Percentiles rank a stretch among this genome's conserved stretches.
These are phyloP conservation scores for Umbellularia californica DNA, from an alignment of 164 flowering plant species.

Conservation along the genomic window DNA sequence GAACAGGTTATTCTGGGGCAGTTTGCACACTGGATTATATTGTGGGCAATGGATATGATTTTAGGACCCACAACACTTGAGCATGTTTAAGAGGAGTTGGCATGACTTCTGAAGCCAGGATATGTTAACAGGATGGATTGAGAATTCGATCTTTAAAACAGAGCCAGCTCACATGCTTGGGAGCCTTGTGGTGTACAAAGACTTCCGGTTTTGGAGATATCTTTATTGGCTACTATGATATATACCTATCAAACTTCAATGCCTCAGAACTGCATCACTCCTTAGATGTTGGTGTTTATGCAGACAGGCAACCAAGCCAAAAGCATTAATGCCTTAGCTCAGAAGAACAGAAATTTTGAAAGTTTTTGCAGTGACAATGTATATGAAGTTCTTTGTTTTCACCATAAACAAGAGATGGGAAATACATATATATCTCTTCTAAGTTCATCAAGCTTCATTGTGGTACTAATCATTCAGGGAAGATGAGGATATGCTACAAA, in stretches of 20 bases:
- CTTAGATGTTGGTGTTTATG: not conserved
- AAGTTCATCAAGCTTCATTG: not conserved
- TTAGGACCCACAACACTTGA: not conserved
- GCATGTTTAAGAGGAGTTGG: not conserved
- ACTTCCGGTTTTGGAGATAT: not conserved
- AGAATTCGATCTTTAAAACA: not conserved
- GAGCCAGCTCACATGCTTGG: not conserved
- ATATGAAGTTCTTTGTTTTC: not conserved
- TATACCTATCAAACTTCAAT: too few relatives aligned
- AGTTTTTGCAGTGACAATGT: not conserved
- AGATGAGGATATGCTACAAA: not conserved
- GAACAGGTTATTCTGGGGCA: slow-evolving; percentile 22
- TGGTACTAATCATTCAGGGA: not conserved
- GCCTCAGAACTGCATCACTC: not conserved
- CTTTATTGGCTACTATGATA: not conserved
- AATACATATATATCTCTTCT: not conserved
- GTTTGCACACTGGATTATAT: slow-evolving; percentile 25
- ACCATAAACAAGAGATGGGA: not conserved
- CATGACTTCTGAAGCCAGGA: not conserved
- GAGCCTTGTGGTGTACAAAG: not conserved
- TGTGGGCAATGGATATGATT: slow-evolving; percentile 14
- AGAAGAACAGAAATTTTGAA: not conserved
- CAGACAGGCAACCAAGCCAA: not conserved
- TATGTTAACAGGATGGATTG: not conserved
- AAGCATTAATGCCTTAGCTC: not conserved